Evolutionary conservation across 2,329 filamentous ascomycete genomes (phyloP), one percentile per base, ranked within the genome.

Genomic region (Pestalotiopsis sp.): DNA sequence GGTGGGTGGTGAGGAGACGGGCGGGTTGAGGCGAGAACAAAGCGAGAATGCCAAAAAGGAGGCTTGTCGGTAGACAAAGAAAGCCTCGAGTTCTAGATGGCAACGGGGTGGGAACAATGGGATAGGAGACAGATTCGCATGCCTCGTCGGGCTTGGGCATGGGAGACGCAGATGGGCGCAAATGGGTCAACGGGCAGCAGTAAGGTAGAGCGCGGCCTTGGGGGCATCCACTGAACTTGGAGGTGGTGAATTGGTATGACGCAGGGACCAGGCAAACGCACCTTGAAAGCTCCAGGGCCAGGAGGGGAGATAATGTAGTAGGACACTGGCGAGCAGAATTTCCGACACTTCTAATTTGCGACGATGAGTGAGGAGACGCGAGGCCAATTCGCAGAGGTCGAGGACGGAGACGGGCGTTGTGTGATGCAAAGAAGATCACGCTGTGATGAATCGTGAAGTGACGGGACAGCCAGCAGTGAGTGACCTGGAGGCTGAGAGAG

Each of bases 131-230:
- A 55, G 49, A 23, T 20, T 25, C 64, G 31, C 59, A 57, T 38
- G 31, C 13, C 57, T 27, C 57, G 57, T n/a, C 57, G 14, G 41
- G 39, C 45, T 31, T 7, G 36, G 55, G 66, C 68, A 67, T 69
- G 67, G 68, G 64, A 66, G 69, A 59, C 66, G 68, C 52, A 66
- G 69, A 64, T 64, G 61, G 57, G 69, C 69, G 67, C 66, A 72
- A 66, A 66, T 64, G 66, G 45, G 45, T 20, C 45, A 49, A 57
- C 49, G 59, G 45, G 67, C 52, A 61, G 67, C 31, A 36, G 67
- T 49, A 41, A 63, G 60, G 57, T 9, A 39, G 38, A 25, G 14
- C 41, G 38, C 57, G 63, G 23, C 45, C 45, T 52, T 52, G 45
- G n/a, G 45, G 31, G 20, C 45, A 52, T 20, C 45, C 45, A 52